These are phyloP conservation scores for Calocybe gangraenosa DNA, from an alignment of 768 basidiomycete species.

Conservation along the genomic window DNA sequence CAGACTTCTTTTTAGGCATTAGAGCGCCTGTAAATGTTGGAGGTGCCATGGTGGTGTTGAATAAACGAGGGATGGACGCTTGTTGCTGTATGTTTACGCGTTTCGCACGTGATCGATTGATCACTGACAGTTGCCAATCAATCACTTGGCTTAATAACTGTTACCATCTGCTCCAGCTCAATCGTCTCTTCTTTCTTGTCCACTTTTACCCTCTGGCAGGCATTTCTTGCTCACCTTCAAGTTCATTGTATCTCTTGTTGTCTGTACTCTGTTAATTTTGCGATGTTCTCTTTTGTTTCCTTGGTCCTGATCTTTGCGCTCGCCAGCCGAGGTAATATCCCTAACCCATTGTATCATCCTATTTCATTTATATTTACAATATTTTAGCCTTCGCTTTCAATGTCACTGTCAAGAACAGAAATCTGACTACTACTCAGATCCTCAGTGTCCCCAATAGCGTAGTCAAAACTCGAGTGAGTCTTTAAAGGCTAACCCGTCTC, in stretches of 20 bases:
- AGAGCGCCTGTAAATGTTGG: constrained; percentile 47
- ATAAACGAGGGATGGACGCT: constrained; percentile 23
- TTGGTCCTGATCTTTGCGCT: constrained; percentile 38
- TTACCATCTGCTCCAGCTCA: constrained; percentile 7
- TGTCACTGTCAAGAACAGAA: constrained; percentile 36
- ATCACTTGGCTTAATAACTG: not conserved
- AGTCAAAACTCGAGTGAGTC: constrained; percentile 26
- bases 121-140: not conserved
- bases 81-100: constrained; percentile 21
- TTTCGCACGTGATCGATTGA: constrained; percentile 26
- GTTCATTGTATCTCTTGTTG: not conserved
- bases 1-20: constrained; percentile 63
- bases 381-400: constrained; percentile 40
- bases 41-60: constrained; percentile 37
- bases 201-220: constrained; percentile 24
- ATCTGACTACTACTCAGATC: constrained; percentile 40
- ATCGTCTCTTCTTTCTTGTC: constrained; percentile 11
- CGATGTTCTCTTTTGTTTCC: constrained; percentile 26
- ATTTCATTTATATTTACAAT: not conserved
- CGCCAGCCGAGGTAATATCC: constrained; percentile 54
- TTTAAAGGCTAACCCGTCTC: not conserved
- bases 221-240: constrained; percentile 4
- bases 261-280: not conserved
- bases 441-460: constrained; percentile 34
- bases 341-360: not conserved